Base-by-base conservation (phyloP, 2,329 filamentous ascomycete species). In the Exophiala alcalophila region DNA sequence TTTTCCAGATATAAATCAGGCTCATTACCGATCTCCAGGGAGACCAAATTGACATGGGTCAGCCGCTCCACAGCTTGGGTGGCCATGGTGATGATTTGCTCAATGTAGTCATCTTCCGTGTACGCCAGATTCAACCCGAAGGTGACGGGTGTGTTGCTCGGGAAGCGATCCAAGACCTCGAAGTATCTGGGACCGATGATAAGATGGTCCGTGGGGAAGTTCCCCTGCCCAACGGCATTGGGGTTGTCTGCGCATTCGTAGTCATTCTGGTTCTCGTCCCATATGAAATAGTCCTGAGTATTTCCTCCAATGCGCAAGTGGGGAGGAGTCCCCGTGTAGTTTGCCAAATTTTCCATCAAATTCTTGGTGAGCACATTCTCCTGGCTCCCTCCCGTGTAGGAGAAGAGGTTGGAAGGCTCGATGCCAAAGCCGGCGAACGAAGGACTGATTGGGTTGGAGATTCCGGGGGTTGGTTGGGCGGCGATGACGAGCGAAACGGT, bases 121-220 rank as follows among this genome's bases (percentile, higher is more conserved):
- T 75, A 75, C 2, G 70, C 72, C 50, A 75, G 52, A 51, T 74
- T 75, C 45, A 75, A 56, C 2, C 71, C 72, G 57, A 66, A 73
- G 2, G 71, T 74, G 29, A 76, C 58, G 4, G 70, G 70, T 1
- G 71, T 74, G 37, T 68, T 69, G 32, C 62, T 61, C n/a, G 72
- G 72, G 27, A 75, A 70, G 11, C 72, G 62, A 53, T 74, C 67
- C 20, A 72, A 59, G 7, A 67, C 68, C 47, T 68, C 59, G 52
- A 74, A 72, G 56, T 66, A 74, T 14, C 61, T 61, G 2, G 70
- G 70, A 0, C 72, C 72, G 49, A 73, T 67, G 28, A 72, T 58
- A 54, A 70, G 67, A 26, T 61, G 64, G 52, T 74, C 69, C 19
- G 65, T 61, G 9, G 67, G 62, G 42, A 64, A 61, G 23, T 49